Base-by-base conservation (phyloP, 192 early-diverging fungal species). In the Podochytrium sp. region DNA sequence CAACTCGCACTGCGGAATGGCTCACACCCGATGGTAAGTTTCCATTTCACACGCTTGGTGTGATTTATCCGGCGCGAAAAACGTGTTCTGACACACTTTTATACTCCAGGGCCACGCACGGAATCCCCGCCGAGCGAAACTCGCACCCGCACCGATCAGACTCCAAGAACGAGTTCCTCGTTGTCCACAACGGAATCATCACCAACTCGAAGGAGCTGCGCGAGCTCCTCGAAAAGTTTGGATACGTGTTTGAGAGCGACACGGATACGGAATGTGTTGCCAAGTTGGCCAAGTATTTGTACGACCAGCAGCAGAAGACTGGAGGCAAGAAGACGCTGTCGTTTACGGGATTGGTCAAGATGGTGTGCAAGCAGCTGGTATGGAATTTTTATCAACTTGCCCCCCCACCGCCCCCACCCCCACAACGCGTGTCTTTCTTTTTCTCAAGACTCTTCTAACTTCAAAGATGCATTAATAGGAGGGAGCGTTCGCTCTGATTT, bases 161-260 rank as follows among this genome's bases (percentile, higher is more conserved):
- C 67, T 83, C 84, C 23, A 82, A 78, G n/a, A 85, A 83, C 62
- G 87, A 90, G 68, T 89, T 90, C 76, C 69, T 76, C 39, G 86
- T 87, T 43, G 88, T 90, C 20, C 88, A 90, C 80, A 90, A 90
- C 73, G 88, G 88, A 32, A 89, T 90, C 71, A 89, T 90, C 69
- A 90, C 87, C 43, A 90, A 90, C 71, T 89, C 87, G 64, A 85
- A 83, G 73, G 85, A 89, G 61, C 76, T 90, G 39, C 76, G 84
- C 50, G 75, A 78, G 61, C 73, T 90, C 27, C 74, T 90, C 39
- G 85, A 90, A 77, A 89, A 87, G 82, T 83, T 82, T 57, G 88
- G 88, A 73, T 98, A 93, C 81, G 82, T 78, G 20, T 99, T 98
- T 79, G 95, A 97, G 79, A 80, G 78, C 30, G 88, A 90, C 77